phyloP scores from a whole-genome alignment of 805 yeast species.

The Candida piceae region DNA sequence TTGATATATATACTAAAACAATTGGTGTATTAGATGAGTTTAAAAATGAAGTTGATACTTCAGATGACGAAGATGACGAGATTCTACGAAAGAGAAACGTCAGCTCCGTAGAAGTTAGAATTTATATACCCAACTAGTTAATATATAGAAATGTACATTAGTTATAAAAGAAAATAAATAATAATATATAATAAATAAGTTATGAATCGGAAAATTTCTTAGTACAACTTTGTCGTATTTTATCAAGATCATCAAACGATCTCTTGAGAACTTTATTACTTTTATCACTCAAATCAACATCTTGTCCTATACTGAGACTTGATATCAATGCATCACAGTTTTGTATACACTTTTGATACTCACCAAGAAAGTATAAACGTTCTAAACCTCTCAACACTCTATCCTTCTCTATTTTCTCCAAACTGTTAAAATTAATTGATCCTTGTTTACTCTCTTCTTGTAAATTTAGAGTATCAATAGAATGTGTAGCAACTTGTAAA shows the following conservation, averaged over 20 bases:
- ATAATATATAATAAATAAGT: background rate
- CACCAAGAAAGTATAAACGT: slow-evolving; percentile 50
- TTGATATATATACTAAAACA: slow-evolving; percentile 61
- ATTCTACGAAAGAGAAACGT: slow-evolving; percentile 40
- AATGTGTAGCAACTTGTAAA: too few relatives aligned
- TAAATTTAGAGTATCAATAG: too few relatives aligned
- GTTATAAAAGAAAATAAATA: too few relatives aligned
- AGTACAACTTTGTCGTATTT: slow-evolving; percentile 37
- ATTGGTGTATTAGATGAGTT: slow-evolving; percentile 72
- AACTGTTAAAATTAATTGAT: slow-evolving; percentile 19
- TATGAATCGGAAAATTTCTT: slow-evolving; percentile 4
- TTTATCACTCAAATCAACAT: slow-evolving; percentile 25
- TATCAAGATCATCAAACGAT: slow-evolving; percentile 47
- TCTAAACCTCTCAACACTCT: slow-evolving; percentile 57
- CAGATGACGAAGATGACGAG: slow-evolving; percentile 29
- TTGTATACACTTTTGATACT: slow-evolving; percentile 48
- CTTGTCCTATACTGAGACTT: slow-evolving; percentile 21
- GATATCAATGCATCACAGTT: slow-evolving; percentile 33
- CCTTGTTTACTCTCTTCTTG: slow-evolving; percentile 4
- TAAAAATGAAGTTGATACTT: slow-evolving; percentile 13
- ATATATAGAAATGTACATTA: too few relatives aligned
- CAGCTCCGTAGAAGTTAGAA: slow-evolving; percentile 41
- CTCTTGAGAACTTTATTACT: slow-evolving; percentile 40
- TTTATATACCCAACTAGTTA: slow-evolving; percentile 29
- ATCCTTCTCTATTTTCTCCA: slow-evolving; percentile 51